Base-by-base conservation (phyloP, 2,329 filamentous ascomycete genomes). In the Aurifilum marmelostoma region DNA sequence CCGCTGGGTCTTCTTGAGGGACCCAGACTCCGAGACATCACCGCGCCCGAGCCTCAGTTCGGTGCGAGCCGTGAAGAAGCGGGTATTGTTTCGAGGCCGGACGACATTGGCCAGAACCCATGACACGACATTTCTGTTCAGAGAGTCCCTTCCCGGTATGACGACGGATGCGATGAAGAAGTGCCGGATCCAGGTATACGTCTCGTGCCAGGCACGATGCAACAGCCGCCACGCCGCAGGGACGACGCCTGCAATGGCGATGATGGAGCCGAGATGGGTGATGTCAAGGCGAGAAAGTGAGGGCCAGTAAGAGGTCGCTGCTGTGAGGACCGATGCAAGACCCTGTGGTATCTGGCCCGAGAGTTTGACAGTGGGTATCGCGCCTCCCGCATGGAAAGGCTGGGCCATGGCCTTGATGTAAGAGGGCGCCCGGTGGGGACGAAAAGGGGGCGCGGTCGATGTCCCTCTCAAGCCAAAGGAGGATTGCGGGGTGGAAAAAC, bases 131-230 rank as follows among this genome's bases (percentile, higher is more conserved):
- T 80, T 82, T 37, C 78, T 75, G 65, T 84, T 84, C 41, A 85
- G 75, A 6, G 81, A 80, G 67, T 84, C 83, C 6, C 79, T 78
- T 0, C 77, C 80, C 0, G 82, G 81, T 32, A 84, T 79, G 0
- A 77, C 81, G 4, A 84, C 79, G 0, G 80, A 80, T 0, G 83
- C 80, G 4, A 84, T 75, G 68, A 84, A 83, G 74, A 81, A 81
- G 21, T 78, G 78, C 9, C 78, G 76, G 47, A 83, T 73, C 75
- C 79, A 84, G 67, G 76, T 72, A 65, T 81, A 83, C 1, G 76
- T 73, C 66, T 83, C 80, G 5, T 72, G 71, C 77, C 79, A 82
- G 27, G 79, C 69, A 1, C 74, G 70, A 54, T 77, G 76, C 3
- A 83, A 43, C 16, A 82, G 75, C 6, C 78, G 76, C 78, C 80